A percentile compares a stretch with the other conserved stretches of the same genome.
These are phyloP conservation scores for Hyaloperonospora brassicae DNA, from an alignment of 352 stramenopile species.

Conservation along the genomic window DNA sequence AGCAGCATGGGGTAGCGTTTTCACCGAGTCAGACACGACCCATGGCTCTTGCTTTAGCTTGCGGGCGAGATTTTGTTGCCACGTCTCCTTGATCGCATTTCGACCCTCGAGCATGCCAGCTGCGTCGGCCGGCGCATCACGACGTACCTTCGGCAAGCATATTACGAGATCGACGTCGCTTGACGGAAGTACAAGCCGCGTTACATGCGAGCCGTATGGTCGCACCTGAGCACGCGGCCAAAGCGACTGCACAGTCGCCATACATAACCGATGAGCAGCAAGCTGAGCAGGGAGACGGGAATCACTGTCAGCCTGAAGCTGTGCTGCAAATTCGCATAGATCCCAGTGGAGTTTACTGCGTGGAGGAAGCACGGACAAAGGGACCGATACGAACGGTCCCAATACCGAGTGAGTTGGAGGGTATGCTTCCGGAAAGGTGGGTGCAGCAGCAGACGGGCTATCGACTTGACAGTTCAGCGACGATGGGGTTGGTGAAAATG, in stretches of 20 bases:
- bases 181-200: conserved; percentile 90
- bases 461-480: conserved; percentile 22
- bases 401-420: conserved; percentile 42
- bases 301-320: conserved; percentile 70
- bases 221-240: conserved; percentile 95
- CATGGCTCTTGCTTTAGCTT: conserved; percentile 91
- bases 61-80: conserved; percentile 94
- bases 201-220: conserved; percentile 95
- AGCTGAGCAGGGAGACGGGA: conserved; percentile 61
- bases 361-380: conserved; percentile 74
- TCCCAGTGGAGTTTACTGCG: conserved; percentile 84
- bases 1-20: conserved; percentile 93
- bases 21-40: conserved; percentile 91
- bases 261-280: conserved; percentile 68
- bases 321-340: conserved; percentile 77
- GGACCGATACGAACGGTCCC: conserved; percentile 76
- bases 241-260: conserved; percentile 76
- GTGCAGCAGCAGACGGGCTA: conserved; percentile 16
- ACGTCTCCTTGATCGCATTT: conserved; percentile 98
- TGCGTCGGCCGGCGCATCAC: conserved; percentile 90
- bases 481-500: conserved; percentile 34
- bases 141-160: conserved; percentile 94
- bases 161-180: conserved; percentile 97
- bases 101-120: conserved; percentile 94
- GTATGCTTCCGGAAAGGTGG: conserved; percentile 36